A percentile compares a stretch with the other conserved stretches of the same genome.
Evolutionary conservation across 805 yeast genomes (phyloP).

Genomic region (Ogataea allantospora): DNA sequence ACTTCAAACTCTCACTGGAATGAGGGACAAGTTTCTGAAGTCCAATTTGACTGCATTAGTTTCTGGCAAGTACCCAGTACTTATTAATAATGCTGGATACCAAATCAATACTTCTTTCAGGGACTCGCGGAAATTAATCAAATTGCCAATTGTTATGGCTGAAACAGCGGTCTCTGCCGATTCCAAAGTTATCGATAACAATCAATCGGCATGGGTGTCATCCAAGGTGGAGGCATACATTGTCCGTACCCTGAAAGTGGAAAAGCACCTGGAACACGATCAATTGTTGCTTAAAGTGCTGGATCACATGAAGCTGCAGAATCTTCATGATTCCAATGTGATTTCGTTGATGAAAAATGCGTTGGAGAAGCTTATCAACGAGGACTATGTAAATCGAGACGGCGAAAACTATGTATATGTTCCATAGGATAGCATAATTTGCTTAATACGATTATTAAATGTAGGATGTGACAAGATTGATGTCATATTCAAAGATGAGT

Average conservation of each 20-base stretch:
- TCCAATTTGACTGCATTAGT: constrained; percentile 34
- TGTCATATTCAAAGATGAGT: too few relatives aligned
- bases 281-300: constrained; percentile 35
- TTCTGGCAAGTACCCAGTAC: constrained; percentile 32
- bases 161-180: constrained; percentile 1
- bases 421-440: constrained; percentile 13
- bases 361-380: constrained; percentile 37
- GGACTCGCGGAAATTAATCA: constrained; percentile 10
- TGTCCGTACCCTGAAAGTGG: constrained; percentile 34
- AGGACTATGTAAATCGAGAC: constrained; percentile 35
- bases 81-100: constrained; percentile 16
- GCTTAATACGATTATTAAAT: background rate
- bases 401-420: constrained; percentile 17
- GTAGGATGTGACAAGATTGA: background rate
- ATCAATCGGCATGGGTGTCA: constrained; percentile 9
- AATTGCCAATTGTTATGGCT: constrained; percentile 7
- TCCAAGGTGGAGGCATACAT: constrained; percentile 16
- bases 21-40: constrained; percentile 33
- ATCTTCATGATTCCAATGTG: constrained; percentile 4
- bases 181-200: background rate
- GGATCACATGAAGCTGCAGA: constrained; percentile 12
- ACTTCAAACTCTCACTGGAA: constrained; percentile 31
- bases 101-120: constrained; percentile 12
- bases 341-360: constrained; percentile 26
- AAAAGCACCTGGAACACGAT: constrained; percentile 25